A percentile compares a stretch with the other conserved stretches of the same genome.
Conservation (phyloP, 75 land plant species). For the Larix kaempferi region DNA sequence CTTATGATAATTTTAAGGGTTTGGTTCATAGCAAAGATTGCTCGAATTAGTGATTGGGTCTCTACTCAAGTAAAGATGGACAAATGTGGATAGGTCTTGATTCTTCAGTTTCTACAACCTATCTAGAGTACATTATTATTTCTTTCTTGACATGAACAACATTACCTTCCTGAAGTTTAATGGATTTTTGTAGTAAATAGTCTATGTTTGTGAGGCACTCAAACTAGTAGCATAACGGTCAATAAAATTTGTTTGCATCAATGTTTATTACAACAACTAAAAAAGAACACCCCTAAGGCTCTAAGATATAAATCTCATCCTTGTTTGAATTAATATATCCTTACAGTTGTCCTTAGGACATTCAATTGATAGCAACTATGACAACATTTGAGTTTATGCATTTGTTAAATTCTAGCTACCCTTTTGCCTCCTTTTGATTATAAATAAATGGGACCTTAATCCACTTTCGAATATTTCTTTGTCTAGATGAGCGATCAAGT, state of each 20-base stretch:
- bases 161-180: neutral
- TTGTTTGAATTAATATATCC: slow-evolving; percentile 20
- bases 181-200: slow-evolving; percentile 13
- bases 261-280: too few species aligned
- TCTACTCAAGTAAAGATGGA: slow-evolving; percentile 1
- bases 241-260: too few species aligned
- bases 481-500: slow-evolving; percentile 33
- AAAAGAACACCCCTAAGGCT: slow-evolving; percentile 19
- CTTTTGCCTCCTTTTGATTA: slow-evolving; percentile 35
- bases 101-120: neutral
- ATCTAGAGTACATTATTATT: neutral
- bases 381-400: slow-evolving; percentile 29
- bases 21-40: too few species aligned
- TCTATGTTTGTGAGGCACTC: slow-evolving; percentile 31
- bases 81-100: neutral
- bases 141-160: neutral
- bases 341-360: slow-evolving; percentile 20
- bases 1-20: too few species aligned
- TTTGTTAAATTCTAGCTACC: slow-evolving; percentile 28
- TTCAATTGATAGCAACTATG: slow-evolving; percentile 21
- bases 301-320: slow-evolving; percentile 22
- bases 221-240: neutral
- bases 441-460: slow-evolving; percentile 22
- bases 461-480: slow-evolving; percentile 32
- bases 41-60: neutral